A percentile compares a stretch with the other conserved stretches of the same genome.
Conservation (phyloP, 768 basidiomycete species). For the Tylopilus cervinicoccineus region DNA sequence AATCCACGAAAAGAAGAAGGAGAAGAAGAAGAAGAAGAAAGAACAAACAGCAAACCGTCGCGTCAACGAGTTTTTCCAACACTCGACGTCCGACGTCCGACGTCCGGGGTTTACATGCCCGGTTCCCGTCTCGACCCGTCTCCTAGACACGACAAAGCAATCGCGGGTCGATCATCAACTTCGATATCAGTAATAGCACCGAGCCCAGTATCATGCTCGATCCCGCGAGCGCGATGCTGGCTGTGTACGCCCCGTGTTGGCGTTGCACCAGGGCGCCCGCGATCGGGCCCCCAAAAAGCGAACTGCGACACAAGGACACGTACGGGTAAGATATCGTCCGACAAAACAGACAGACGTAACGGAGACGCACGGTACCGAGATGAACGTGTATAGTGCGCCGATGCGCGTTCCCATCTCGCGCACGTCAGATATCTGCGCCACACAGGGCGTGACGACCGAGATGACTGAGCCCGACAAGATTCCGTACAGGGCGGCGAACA, state of each 20-base stretch:
- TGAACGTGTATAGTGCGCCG: conserved; percentile 59
- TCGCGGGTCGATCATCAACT: conserved; percentile 40
- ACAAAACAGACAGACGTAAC: background rate
- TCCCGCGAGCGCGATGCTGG: conserved; percentile 59
- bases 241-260: conserved; percentile 42
- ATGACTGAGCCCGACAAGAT: conserved; percentile 68
- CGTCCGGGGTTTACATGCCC: too few species aligned
- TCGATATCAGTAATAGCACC: conserved; percentile 49
- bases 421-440: conserved; percentile 61
- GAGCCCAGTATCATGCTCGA: conserved; percentile 57
- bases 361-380: conserved; percentile 64
- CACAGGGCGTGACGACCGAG: conserved; percentile 62
- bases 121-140: background rate
- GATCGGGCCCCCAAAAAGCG: conserved; percentile 59
- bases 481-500: conserved; percentile 57
- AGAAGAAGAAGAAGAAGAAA: too few species aligned
- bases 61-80: too few species aligned
- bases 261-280: conserved; percentile 54
- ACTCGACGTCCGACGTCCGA: background rate
- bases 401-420: conserved; percentile 58
- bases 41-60: background rate
- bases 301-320: conserved; percentile 32
- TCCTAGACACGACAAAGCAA: conserved; percentile 47
- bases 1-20: conserved; percentile 10
- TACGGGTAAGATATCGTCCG: background rate